Base-by-base conservation (phyloP, 2,329 filamentous ascomycete species). In the Zasmidium cellare region DNA sequence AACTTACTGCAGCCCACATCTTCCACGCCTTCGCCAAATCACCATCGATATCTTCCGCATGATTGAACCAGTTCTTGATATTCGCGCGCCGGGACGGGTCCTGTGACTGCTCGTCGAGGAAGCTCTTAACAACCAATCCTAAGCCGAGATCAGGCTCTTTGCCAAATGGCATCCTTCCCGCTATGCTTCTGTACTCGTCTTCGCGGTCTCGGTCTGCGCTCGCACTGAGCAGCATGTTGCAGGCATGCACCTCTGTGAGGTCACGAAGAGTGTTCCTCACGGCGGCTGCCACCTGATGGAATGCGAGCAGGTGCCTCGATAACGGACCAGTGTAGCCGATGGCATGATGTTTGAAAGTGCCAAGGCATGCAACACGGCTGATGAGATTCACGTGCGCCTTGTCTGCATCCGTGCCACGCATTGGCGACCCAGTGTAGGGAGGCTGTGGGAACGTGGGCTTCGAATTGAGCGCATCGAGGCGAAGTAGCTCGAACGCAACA, bases 311-410 rank as follows among this genome's bases (percentile, higher is more conserved):
- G 65, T 93, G 92, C 74, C 94, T 88, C 79, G 92, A 96, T 1
- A 99, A 82, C 1, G 94, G 93, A 0, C 94, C 94, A 1, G 93
- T 97, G 75, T 97, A 99, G 25, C 94, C 94, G 66, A 93, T 92
- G 2, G 84, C 82, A 66, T 90, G 84, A 72, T 99, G 94, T 28
- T 87, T 85, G 61, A 97, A 81, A 69, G 89, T 91, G 52, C 92
- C 84, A 57, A 97, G 80, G 53, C 90, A 92, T 14, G 92, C 90
- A 60, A 92, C 88, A 41, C 94, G 88, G 65, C 92, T 94, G 67
- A 97, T 87, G 46, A 99, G 82, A 55, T 94, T 82, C 46, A 92
- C 86, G 68, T 88, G 88, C 28, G 84, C 81, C 72, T 90, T 91
- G 64, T 96, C 92, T 44, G 90, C 71, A 78, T 80, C 79, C 53